A percentile compares a stretch with the other conserved stretches of the same genome.
Conservation (phyloP, 495 filamentous ascomycete species). For the Lophiotrema nucula region DNA sequence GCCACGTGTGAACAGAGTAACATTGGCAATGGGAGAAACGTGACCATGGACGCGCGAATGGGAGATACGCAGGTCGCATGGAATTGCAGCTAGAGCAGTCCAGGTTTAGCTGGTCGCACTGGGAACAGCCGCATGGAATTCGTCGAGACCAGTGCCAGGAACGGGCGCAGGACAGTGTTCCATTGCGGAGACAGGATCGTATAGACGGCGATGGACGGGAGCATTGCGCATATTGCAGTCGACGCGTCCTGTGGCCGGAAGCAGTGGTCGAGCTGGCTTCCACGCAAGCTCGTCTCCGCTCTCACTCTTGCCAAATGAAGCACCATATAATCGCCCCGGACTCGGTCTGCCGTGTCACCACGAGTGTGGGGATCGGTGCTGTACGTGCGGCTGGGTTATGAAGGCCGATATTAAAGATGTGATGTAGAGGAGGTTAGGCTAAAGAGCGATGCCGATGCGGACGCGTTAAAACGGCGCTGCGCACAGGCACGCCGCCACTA, state of each 20-base stretch:
- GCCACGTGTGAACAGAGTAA: slow-evolving; percentile 27
- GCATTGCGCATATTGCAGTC: slow-evolving; percentile 21
- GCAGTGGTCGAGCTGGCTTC: slow-evolving; percentile 1
- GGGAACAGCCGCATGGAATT: not conserved
- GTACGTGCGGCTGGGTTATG: slow-evolving; percentile 26
- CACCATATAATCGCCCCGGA: slow-evolving; percentile 13
- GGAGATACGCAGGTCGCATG: slow-evolving; percentile 14
- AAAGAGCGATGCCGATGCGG: slow-evolving; percentile 8
- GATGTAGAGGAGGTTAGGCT: slow-evolving; percentile 29
- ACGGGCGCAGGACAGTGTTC: slow-evolving; percentile 6
- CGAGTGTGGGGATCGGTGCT: slow-evolving; percentile 3
- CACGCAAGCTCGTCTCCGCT: slow-evolving; percentile 30
- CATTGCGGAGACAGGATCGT: slow-evolving; percentile 12
- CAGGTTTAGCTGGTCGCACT: slow-evolving; percentile 3
- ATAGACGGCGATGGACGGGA: not conserved
- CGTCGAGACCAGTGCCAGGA: not conserved
- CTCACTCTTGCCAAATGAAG: slow-evolving; percentile 17
- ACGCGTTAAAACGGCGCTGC: slow-evolving; percentile 19
- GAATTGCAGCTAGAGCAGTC: slow-evolving; percentile 7
- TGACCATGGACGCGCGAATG: not conserved
- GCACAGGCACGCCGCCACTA: slow-evolving; percentile 11
- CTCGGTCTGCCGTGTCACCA: slow-evolving; percentile 19
- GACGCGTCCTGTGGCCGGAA: slow-evolving; percentile 24
- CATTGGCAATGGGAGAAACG: slow-evolving; percentile 19
- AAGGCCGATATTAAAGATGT: slow-evolving; percentile 24